phyloP scores from a whole-genome alignment of 257 asterid genomes.

The Jacaranda copaia region DNA sequence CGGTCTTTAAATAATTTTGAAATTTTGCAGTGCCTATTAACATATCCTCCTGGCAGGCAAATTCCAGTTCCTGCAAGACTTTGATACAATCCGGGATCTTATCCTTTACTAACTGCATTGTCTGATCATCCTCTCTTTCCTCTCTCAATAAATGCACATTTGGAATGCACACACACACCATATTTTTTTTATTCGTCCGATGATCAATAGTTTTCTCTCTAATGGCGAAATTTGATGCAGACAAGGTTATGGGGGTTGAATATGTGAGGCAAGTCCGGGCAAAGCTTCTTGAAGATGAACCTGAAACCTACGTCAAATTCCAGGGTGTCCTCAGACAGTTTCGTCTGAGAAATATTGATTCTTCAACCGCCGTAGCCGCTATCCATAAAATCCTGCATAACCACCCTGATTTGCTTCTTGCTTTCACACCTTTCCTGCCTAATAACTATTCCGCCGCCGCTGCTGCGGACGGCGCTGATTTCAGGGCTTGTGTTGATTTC shows the following conservation, averaged over 20 bases:
- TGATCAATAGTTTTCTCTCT: not conserved
- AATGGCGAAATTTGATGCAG: not conserved
- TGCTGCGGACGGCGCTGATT: not conserved
- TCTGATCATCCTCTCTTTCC: too few relatives aligned
- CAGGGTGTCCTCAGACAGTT: not conserved
- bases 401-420: not conserved
- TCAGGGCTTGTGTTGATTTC: not conserved
- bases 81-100: too few relatives aligned
- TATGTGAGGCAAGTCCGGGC: not conserved
- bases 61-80: too few relatives aligned
- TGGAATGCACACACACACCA: too few relatives aligned
- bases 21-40: too few relatives aligned
- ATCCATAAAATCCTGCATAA: not conserved
- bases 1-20: too few relatives aligned
- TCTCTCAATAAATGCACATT: too few relatives aligned
- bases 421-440: slow-evolving; percentile 16
- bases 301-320: not conserved
- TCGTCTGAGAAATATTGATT: not conserved
- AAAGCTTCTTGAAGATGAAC: not conserved
- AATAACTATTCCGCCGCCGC: not conserved
- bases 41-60: too few relatives aligned
- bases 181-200: not conserved
- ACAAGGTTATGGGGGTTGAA: not conserved
- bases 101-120: too few relatives aligned
- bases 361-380: not conserved